Evolutionary conservation across 1,284 basidiomycete species (phyloP), one percentile per base, ranked within the genome.

Genomic region (Thelephora terrestris): DNA sequence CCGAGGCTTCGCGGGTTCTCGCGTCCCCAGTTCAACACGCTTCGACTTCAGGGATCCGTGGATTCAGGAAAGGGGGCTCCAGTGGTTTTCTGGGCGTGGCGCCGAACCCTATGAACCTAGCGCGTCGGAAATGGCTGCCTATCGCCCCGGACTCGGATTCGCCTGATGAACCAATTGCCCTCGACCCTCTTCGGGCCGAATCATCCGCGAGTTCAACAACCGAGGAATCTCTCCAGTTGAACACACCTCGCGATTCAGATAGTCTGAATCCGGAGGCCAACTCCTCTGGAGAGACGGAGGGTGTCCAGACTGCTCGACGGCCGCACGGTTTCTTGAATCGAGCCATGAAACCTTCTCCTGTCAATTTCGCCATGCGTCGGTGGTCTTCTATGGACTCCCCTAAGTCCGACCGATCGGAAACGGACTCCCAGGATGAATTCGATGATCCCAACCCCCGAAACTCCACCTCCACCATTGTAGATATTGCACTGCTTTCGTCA

Each of bases 281-380:
- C 53, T 56, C 46, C 56, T 47, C 53, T 53, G 47, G 54, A 60
- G 59, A 52, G 54, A 55, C 52, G 44, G 56, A 23, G 39, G 51
- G 45, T 44, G 29, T 32, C 29, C 29, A 32, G 7, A 14, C 12
- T 10, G 14, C 29, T 32, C 53, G 34, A 49, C 54, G 45, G 43
- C 51, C 18, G 37, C 52, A 24, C 52, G 55, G 51, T 43, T 59
- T 39, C 53, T 56, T 24, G 47, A 56, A 32, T 50, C 61, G 66
- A 54, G 61, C 69, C 25, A 69, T 70, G 59, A 73, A 71, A 51
- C 76, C 76, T 20, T 71, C 72, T 39, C 75, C 77, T 14, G 66
- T 72, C 63, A 75, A 72, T 57, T 71, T 75, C 53, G 75, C 76
- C 10, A 69, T 66, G 50, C 71, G 73, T 47, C 70, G 75, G 39